Evolutionary conservation across 768 basidiomycete species (phyloP), one percentile per base, ranked within the genome.

Genomic region (Leccinum boreale): DNA sequence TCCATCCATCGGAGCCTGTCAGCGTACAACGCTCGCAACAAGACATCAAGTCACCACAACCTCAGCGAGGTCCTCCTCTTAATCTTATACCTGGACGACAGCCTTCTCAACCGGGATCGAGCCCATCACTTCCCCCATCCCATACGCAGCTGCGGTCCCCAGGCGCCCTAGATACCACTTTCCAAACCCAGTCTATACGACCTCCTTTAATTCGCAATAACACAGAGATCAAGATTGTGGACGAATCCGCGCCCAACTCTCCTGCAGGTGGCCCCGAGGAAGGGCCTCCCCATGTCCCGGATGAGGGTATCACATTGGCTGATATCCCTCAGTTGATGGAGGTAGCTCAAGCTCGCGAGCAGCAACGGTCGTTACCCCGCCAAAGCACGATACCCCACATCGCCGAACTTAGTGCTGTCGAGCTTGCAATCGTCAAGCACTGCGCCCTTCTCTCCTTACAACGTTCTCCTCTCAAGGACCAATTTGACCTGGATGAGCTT

Each of bases 241-340:
- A 93, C 62, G 92, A 94, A 36, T 83, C 84, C 52, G 81, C 77
- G 45, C 85, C 89, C 6, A 85, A 84, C 60, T 89, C 90, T 33
- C 90, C 89, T 19, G 80, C 86, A 5, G 79, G 76, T 11, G 80
- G 75, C 5, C 65, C 64, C 33, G 80, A 80, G 50, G 78, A 81
- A n/a, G 69, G 71, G 26, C 65, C 70, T 7, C 50, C 65, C 19
- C 72, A 71, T 29, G 70, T 67, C 47, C 79, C 79, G 24, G 92
- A 94, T 56, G 92, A 95, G 56, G 89, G 89, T 5, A 86, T 98
- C 65, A 96, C 94, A 0, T 81, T 98, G 14, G 93, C 92, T 9
- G 97, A 98, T 73, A 92, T 98, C 52, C 94, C 95, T 8, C 90
- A 94, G 67, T 74, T 97, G 11, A 89, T 97, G 72, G 91, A 94